Base-by-base conservation (phyloP, 2,329 filamentous ascomycete species). In the Thelonectria discophora region DNA sequence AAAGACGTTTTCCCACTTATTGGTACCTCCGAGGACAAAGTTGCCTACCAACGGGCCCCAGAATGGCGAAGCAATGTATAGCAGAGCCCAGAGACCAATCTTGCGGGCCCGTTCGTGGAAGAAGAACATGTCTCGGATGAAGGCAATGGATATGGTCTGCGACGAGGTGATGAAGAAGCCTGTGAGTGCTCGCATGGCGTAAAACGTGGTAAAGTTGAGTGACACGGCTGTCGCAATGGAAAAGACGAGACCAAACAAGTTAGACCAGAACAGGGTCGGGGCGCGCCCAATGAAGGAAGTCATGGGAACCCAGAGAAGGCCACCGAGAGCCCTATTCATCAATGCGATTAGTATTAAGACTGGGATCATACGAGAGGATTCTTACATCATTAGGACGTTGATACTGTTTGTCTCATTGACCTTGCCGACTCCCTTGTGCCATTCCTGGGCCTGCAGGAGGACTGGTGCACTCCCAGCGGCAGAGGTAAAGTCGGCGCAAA, bases 101-200 rank as follows among this genome's bases (percentile, higher is more conserved):
- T 82, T 82, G n/a, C 81, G 73, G 1, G 81, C 81, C 20, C 82
- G 77, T 65, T 86, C 80, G 66, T 87, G 85, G 72, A 86, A 85
- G 75, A 85, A 87, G 74, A 85, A 88, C 58, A 86, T 78, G 71
- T 88, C 85, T 52, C 85, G 81, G 67, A 85, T 81, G 67, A 81
- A 82, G 68, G 83, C 81, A 55, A 86, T 74, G 10, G 80, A 81
- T 13, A 77, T 76, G 11, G 74, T 77, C 60, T 81, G 80, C 15
- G 73, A 70, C 6, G 78, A 77, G 6, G 80, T 81, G 39, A 76
- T 77, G 70, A 83, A 82, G 65, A 83, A 79, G 43, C 82, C 78
- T 5, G 48, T 46, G 5, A 61, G 53, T 13, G 51, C 53, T 11
- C 66, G 52, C 30, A 62, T 53, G 9, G 45, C 66, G 12, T 49